Conservation (phyloP, 306 rosid species). For the Pyrus betulifolia region DNA sequence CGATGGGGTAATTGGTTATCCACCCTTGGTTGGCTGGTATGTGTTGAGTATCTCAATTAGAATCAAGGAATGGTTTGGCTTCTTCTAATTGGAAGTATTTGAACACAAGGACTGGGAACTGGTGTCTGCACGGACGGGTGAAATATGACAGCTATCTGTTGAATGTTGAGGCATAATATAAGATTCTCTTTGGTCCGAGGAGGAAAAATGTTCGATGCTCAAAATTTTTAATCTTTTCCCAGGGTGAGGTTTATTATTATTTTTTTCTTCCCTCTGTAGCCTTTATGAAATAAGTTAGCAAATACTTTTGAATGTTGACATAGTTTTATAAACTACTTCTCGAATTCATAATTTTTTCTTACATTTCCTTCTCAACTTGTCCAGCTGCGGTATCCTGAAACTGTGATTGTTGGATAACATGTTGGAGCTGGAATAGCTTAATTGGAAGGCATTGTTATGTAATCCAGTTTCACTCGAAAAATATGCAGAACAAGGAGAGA, state of each 20-base stretch:
- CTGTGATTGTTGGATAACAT: neutral
- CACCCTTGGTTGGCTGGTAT: conserved; percentile 5
- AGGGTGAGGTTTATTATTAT: conserved; percentile 6
- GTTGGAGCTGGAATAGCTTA: conserved; percentile 4
- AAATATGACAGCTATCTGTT: conserved; percentile 3
- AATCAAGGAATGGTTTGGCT: neutral
- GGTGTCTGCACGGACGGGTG: conserved; percentile 15
- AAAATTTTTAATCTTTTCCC: neutral
- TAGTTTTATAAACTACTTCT: neutral
- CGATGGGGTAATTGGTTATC: neutral
- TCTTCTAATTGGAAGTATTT: conserved; percentile 4
- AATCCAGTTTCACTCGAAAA: neutral
- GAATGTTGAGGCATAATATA: conserved; percentile 6
- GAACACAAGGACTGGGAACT: neutral
- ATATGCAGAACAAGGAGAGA: neutral
- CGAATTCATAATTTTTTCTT: neutral
- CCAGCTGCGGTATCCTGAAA: neutral
- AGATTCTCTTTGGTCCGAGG: conserved; percentile 19
- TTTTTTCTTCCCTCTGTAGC: neutral
- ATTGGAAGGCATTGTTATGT: neutral
- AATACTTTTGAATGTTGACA: neutral
- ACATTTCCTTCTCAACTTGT: neutral
- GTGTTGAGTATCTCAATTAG: neutral
- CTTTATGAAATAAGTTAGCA: neutral
- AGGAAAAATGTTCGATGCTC: conserved; percentile 18